Conservation (phyloP, 441 rosid genomes). For the Croton laevigatus region DNA sequence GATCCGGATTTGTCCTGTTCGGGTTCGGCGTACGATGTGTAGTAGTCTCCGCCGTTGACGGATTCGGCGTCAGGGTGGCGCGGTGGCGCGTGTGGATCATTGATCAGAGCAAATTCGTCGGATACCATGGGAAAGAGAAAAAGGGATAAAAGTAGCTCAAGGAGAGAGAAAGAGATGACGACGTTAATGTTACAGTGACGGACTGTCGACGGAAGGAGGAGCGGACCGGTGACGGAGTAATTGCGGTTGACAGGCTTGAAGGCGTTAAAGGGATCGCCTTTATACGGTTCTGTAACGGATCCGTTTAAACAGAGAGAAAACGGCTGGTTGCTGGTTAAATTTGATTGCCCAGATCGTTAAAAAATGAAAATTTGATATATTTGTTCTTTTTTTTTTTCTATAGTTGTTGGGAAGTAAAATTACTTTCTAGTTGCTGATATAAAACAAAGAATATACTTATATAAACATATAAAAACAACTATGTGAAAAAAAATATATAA, state of each 20-base stretch:
- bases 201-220: background rate
- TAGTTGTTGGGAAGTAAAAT: background rate
- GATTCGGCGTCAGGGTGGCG: constrained; percentile 22
- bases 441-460: too few relatives aligned
- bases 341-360: background rate
- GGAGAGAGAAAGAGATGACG: constrained; percentile 21
- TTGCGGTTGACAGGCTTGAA: background rate
- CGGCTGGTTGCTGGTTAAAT: background rate
- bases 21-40: constrained; percentile 26
- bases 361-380: background rate
- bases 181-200: constrained; percentile 27
- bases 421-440: background rate
- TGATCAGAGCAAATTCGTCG: constrained; percentile 31
- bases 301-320: constrained; percentile 26
- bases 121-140: constrained; percentile 29
- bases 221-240: constrained; percentile 21
- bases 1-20: constrained; percentile 28
- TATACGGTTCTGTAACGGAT: constrained; percentile 35
- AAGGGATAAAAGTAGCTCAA: background rate
- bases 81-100: constrained; percentile 25
- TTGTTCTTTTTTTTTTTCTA: background rate
- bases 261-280: background rate
- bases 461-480: too few relatives aligned
- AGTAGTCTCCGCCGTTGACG: constrained; percentile 26
- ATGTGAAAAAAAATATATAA: too few relatives aligned